These are phyloP conservation scores for Croton laevigatus DNA, from an alignment of 441 rosid genomes.

Conservation along the genomic window DNA sequence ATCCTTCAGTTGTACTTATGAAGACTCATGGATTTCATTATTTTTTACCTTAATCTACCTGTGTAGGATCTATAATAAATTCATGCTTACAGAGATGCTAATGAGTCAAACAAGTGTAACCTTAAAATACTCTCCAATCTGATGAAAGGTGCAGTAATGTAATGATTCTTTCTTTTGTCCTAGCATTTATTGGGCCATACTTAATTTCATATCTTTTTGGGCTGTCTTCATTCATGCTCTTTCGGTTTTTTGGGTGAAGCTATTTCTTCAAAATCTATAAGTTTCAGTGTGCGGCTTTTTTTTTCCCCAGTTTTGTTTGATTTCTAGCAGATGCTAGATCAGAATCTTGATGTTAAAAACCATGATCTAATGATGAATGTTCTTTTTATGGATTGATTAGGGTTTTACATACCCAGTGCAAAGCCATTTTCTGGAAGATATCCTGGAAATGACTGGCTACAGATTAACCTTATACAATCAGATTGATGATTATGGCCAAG, in stretches of 20 bases:
- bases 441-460: constrained; percentile 71
- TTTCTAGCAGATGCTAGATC: neutral
- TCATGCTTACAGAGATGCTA: neutral
- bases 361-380: neutral
- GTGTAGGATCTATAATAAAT: neutral
- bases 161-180: neutral
- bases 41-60: constrained; percentile 8
- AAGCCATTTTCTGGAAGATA: constrained; percentile 71
- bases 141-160: neutral
- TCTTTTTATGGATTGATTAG: constrained; percentile 36
- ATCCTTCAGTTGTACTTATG: neutral
- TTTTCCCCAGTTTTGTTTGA: neutral
- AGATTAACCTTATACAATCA: constrained; percentile 74
- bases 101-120: neutral
- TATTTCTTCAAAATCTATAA: neutral
- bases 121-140: neutral
- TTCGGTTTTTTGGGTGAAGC: neutral
- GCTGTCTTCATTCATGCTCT: neutral
- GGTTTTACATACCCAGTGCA: constrained; percentile 76
- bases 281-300: neutral
- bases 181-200: neutral
- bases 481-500: constrained; percentile 90
- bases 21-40: neutral
- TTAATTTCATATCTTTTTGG: neutral
- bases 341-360: constrained; percentile 1